Base-by-base conservation (phyloP, 306 rosid genomes). In the Vicia villosa region DNA sequence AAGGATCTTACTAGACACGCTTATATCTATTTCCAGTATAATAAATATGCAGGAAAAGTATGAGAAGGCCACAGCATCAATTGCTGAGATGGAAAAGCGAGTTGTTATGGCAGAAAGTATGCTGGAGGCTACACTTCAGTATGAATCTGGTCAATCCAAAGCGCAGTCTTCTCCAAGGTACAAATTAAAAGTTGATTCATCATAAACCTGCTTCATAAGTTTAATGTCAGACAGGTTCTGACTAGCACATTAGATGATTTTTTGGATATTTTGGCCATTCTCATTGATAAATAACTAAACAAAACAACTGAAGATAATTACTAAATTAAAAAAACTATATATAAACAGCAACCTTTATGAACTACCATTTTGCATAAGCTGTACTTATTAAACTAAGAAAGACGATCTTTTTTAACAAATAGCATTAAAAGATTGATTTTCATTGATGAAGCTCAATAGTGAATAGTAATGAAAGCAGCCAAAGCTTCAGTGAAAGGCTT, bases 51-150 rank as follows among this genome's bases (percentile, higher is more conserved):
- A 94, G 97, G 99, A 91, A 80, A 94, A 87, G 70, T 91, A 91
- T 77, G 97, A 91, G 32, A 91, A 87, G 59, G 87, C 99, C 37
- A 69, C 76, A 83, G 84, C 82, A 70, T 88, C 87, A 36, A 42
- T 87, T 15, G 79, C 81, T 66, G 97, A 91, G 75, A 87, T 86
- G 95, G 83, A 89, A 63, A 91, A 89, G 77, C 90, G 87, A 63
- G 96, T 80, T 69, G 85, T 87, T 55, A 77, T 91, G 82, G 97
- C 96, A 24, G 99, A 94, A 82, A 88, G 95, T 62, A 77, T 87
- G 92, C 71, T 94, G 86, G 99, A 88, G 84, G 97, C 96, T 70
- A 94, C 99, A 67, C 72, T 94, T 77, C 96, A 91, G 67, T 94
- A 94, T 68, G 92, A 94, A 91, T 88, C 99, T 54, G 99, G 99